phyloP scores from a whole-genome alignment of 768 basidiomycete species.

The Tulasnella sp. region DNA sequence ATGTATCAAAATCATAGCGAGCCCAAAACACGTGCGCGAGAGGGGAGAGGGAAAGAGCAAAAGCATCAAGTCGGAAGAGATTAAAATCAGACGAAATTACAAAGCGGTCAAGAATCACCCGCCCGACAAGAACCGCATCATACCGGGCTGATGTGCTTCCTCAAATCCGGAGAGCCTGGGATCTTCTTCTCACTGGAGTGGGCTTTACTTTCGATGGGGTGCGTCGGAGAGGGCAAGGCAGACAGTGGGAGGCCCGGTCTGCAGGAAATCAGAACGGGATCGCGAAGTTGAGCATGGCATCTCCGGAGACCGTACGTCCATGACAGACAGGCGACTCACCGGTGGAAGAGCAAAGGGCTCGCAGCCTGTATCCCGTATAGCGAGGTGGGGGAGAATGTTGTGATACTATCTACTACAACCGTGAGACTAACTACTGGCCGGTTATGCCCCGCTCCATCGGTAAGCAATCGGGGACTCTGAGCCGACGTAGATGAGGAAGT shows the following conservation, averaged over 20 bases:
- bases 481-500: slow-evolving; percentile 45
- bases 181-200: neutral
- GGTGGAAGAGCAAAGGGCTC: no score
- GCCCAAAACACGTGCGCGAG: no score
- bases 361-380: no score
- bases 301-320: neutral
- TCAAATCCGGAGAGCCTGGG: neutral
- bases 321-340: neutral
- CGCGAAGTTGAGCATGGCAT: neutral
- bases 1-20: no score
- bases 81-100: no score
- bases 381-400: no score
- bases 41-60: no score
- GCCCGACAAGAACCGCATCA: neutral
- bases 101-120: neutral
- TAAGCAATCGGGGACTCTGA: slow-evolving; percentile 28
- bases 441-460: neutral
- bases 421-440: no score
- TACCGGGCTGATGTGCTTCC: neutral
- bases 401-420: no score
- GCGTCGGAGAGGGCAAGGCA: neutral
- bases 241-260: neutral
- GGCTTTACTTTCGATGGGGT: neutral
- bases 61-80: neutral
- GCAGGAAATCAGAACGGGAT: neutral